Percentiles rank a stretch among this genome's conserved stretches.
These are phyloP conservation scores for Termitomyces sp. DNA, from an alignment of 768 basidiomycete species.

Conservation along the genomic window DNA sequence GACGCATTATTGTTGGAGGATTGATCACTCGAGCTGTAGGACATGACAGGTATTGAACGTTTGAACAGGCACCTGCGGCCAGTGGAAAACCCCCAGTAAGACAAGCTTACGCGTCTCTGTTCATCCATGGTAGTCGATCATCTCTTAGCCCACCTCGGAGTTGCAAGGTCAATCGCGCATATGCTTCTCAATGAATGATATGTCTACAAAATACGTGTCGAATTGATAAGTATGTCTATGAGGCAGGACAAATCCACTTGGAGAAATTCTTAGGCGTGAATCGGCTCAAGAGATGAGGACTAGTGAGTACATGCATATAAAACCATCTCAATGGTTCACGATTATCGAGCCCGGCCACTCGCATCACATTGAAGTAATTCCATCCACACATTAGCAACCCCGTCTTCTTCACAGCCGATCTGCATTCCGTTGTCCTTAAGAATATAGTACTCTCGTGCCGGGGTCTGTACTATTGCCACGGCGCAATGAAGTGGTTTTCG, in stretches of 20 bases:
- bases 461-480: constrained; percentile 68
- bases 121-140: background rate
- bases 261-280: no score
- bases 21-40: background rate
- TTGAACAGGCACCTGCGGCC: background rate
- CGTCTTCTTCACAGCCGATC: constrained; percentile 73
- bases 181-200: background rate
- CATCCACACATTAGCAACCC: constrained; percentile 60
- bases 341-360: constrained; percentile 1
- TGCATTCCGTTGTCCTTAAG: constrained; percentile 75
- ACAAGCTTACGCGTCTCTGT: background rate
- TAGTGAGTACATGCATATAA: background rate
- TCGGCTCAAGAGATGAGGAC: background rate
- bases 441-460: constrained; percentile 61
- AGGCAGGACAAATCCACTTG: background rate
- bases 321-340: background rate
- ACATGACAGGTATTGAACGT: background rate
- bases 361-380: constrained; percentile 43
- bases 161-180: background rate
- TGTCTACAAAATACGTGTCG: background rate
- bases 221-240: no score
- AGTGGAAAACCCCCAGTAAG: background rate
- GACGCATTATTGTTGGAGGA: background rate
- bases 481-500: constrained; percentile 50
- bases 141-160: background rate